These are phyloP conservation scores for Phytopythium chamaehyphon DNA, from an alignment of 352 stramenopile genomes.

Conservation along the genomic window DNA sequence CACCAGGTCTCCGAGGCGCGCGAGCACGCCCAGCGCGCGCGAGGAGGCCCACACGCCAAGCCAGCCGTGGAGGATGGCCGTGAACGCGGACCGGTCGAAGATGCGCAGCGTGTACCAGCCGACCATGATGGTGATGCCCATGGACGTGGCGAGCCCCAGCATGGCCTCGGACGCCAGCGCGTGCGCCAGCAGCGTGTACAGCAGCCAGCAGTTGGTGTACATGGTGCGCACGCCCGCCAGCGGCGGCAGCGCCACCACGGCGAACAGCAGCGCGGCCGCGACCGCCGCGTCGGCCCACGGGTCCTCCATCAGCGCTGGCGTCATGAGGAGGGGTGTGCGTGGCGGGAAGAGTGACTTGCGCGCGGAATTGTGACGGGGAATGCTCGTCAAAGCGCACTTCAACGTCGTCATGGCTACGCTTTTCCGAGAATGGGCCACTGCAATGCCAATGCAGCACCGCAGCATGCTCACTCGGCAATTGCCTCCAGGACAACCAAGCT, in stretches of 20 bases:
- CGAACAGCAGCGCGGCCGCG: slow-evolving; percentile 54
- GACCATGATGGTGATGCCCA: slow-evolving; percentile 84
- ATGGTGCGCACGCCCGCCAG: slow-evolving; percentile 61
- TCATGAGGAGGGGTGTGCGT: neutral
- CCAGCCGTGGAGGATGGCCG: slow-evolving; percentile 66
- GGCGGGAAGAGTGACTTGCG: too few relatives aligned
- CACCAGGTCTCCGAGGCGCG: slow-evolving; percentile 54
- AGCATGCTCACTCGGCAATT: too few relatives aligned
- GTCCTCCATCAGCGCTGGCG: slow-evolving; percentile 6
- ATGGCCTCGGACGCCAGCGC: slow-evolving; percentile 48
- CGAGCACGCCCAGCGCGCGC: slow-evolving; percentile 48
- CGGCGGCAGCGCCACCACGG: slow-evolving; percentile 48
- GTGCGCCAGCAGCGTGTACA: slow-evolving; percentile 56
- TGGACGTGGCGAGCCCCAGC: slow-evolving; percentile 70
- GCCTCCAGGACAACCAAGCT: too few relatives aligned
- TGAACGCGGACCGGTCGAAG: slow-evolving; percentile 77
- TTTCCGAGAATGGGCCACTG: too few relatives aligned
- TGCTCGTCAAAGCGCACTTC: too few relatives aligned
- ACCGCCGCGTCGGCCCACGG: slow-evolving; percentile 39
- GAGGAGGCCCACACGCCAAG: slow-evolving; percentile 74
- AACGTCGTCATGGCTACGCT: too few relatives aligned
- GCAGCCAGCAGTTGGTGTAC: slow-evolving; percentile 79
- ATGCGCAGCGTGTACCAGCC: slow-evolving; percentile 81
- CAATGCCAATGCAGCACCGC: too few relatives aligned
- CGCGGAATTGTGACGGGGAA: neutral